Percentiles rank a stretch among this genome's conserved stretches.
Conservation (phyloP, 129 eudicot genomes). For the Deinandra increscens region DNA sequence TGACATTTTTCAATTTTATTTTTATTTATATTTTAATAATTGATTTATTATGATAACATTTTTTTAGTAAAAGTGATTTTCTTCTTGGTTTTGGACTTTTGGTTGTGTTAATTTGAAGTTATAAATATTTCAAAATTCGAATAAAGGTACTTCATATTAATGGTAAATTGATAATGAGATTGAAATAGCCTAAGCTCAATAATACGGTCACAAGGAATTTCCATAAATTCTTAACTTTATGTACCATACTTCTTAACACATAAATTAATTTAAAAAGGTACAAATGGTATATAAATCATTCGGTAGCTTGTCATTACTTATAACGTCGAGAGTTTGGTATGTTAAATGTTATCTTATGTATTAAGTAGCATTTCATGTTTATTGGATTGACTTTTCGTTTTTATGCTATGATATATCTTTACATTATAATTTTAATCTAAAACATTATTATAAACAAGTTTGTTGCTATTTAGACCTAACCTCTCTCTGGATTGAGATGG, state of each 20-base stretch:
- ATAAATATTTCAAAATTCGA: background rate
- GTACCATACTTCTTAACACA: background rate
- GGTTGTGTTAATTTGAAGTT: background rate
- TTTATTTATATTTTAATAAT: too few species aligned
- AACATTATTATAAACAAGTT: background rate
- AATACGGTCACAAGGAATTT: too few species aligned
- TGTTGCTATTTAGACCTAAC: conserved; percentile 22
- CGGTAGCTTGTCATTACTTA: background rate
- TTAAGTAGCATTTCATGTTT: background rate
- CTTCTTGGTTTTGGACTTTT: too few species aligned
- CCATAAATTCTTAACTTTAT: too few species aligned
- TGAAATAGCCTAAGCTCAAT: conserved; percentile 28
- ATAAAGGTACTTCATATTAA: conserved; percentile 6
- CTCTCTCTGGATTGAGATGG: conserved; percentile 35
- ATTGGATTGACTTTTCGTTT: background rate
- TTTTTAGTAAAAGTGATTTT: too few species aligned
- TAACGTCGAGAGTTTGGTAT: background rate
- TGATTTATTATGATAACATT: too few species aligned
- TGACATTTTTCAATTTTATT: background rate
- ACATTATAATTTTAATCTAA: too few species aligned
- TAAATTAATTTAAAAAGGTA: background rate
- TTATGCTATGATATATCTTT: background rate
- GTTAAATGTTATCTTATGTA: background rate
- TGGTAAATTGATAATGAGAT: background rate
- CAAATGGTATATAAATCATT: background rate